Conservation (phyloP, 495 filamentous ascomycete genomes). For the Terfezia claveryi region DNA sequence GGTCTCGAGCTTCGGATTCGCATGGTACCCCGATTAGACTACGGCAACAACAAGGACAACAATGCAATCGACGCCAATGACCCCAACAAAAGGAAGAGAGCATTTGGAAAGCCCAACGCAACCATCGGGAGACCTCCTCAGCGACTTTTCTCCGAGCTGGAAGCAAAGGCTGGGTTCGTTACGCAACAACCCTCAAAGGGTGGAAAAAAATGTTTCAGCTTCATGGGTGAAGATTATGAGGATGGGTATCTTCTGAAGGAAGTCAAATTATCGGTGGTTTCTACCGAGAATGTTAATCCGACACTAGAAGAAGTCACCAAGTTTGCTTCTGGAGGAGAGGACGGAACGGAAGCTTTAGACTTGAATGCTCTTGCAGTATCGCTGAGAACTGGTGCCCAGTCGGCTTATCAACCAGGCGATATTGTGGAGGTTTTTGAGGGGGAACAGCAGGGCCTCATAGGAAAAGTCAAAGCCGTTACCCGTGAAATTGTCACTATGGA, state of each 20-base stretch:
- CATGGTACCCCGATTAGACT: slow-evolving; percentile 77
- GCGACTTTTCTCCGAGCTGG: slow-evolving; percentile 76
- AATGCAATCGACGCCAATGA: slow-evolving; percentile 28
- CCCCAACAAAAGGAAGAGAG: slow-evolving; percentile 56
- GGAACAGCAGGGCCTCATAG: slow-evolving; percentile 78
- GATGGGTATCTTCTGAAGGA: slow-evolving; percentile 90
- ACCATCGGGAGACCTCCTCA: slow-evolving; percentile 53
- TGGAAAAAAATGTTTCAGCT: slow-evolving; percentile 53
- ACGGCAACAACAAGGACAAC: slow-evolving; percentile 62
- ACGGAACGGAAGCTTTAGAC: slow-evolving; percentile 84
- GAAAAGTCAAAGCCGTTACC: slow-evolving; percentile 67
- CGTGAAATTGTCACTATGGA: slow-evolving; percentile 76
- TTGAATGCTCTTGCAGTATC: slow-evolving; percentile 71
- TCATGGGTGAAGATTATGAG: slow-evolving; percentile 66
- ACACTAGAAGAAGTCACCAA: slow-evolving; percentile 84
- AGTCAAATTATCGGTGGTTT: slow-evolving; percentile 65
- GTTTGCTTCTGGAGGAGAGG: slow-evolving; percentile 63
- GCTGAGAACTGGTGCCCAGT: slow-evolving; percentile 53
- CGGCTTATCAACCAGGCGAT: slow-evolving; percentile 75
- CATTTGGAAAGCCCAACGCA: slow-evolving; percentile 21
- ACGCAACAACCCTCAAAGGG: slow-evolving; percentile 17
- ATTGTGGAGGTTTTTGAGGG: slow-evolving; percentile 88
- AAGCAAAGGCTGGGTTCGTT: slow-evolving; percentile 46
- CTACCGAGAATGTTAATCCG: slow-evolving; percentile 73
- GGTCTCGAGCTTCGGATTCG: slow-evolving; percentile 70